phyloP scores from a whole-genome alignment of 441 rosid species.

The Adansonia madagascariensis region DNA sequence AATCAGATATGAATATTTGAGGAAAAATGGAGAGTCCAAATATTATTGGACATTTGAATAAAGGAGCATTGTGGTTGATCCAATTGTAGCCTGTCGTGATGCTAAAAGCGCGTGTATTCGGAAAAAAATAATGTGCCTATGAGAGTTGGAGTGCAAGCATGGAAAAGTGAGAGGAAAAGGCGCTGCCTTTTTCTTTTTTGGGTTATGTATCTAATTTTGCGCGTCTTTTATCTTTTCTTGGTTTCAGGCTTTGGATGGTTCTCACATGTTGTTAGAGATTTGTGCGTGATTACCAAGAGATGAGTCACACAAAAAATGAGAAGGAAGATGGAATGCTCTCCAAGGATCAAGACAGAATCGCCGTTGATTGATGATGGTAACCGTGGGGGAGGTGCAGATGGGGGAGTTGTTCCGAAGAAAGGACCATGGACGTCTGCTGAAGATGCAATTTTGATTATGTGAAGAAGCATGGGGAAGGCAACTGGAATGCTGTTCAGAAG shows the following conservation, averaged over 20 bases:
- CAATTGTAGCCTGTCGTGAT: slow-evolving; percentile 30
- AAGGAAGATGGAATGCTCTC: slow-evolving; percentile 61
- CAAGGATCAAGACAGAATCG: slow-evolving; percentile 52
- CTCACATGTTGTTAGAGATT: slow-evolving; percentile 42
- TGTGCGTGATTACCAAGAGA: slow-evolving; percentile 51
- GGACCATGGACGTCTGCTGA: slow-evolving; percentile 98
- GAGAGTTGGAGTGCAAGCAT: slow-evolving; percentile 36
- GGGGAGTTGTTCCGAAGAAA: slow-evolving; percentile 66
- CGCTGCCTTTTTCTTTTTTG: slow-evolving; percentile 19
- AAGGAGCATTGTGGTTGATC: slow-evolving; percentile 21
- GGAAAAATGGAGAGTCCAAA: too few relatives aligned
- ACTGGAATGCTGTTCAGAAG: slow-evolving; percentile 98
- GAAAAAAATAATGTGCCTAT: slow-evolving; percentile 24
- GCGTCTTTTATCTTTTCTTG: slow-evolving; percentile 24
- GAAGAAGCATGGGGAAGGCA: slow-evolving; percentile 93
- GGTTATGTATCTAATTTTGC: slow-evolving; percentile 29
- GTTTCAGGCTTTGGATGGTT: slow-evolving; percentile 54
- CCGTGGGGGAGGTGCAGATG: slow-evolving; percentile 51
- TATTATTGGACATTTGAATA: slow-evolving; percentile 10
- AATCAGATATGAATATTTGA: too few relatives aligned
- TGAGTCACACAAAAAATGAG: slow-evolving; percentile 65
- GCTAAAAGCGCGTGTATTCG: slow-evolving; percentile 16
- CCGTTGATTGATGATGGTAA: slow-evolving; percentile 52
- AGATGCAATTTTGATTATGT: slow-evolving; percentile 91
- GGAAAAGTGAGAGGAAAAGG: slow-evolving; percentile 26